Evolutionary conservation across 2,329 filamentous ascomycete species (phyloP).

Genomic region (Colletotrichum liriopes): DNA sequence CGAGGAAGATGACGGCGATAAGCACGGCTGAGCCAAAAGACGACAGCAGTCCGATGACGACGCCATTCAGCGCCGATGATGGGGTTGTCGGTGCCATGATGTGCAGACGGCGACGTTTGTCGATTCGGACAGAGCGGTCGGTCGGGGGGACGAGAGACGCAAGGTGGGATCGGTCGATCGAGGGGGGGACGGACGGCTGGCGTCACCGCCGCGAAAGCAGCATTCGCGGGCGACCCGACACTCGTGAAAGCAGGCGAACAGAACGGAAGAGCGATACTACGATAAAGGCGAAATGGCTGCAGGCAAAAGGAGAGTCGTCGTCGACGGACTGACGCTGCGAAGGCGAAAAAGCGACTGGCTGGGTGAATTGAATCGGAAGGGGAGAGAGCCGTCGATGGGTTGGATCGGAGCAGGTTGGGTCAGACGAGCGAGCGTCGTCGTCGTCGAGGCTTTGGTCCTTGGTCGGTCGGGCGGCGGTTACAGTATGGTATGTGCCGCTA

Average conservation of each 20-base stretch:
- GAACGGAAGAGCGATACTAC: background rate
- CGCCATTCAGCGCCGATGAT: conserved; percentile 75
- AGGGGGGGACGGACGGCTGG: conserved; percentile 43
- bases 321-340: conserved; percentile 17
- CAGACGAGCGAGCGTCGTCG: conserved; percentile 33
- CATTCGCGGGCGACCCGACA: conserved; percentile 39
- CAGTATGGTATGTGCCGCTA: conserved; percentile 9
- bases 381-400: background rate
- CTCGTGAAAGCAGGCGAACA: conserved; percentile 5
- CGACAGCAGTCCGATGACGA: conserved; percentile 94
- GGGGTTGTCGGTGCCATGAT: conserved; percentile 49
- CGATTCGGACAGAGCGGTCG: conserved; percentile 28
- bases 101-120: conserved; percentile 38
- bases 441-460: conserved; percentile 19
- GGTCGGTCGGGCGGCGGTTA: conserved; percentile 26
- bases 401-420: conserved; percentile 11
- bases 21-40: conserved; percentile 93
- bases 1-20: conserved; percentile 82
- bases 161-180: conserved; percentile 34
- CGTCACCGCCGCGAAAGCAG: conserved; percentile 45
- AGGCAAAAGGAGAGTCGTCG: conserved; percentile 22
- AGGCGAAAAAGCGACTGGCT: conserved; percentile 15
- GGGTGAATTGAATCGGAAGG: conserved; percentile 19
- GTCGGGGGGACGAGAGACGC: conserved; percentile 3
- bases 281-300: background rate